These are phyloP conservation scores for Iris pallida DNA, from an alignment of 116 monocot species.

Conservation along the genomic window DNA sequence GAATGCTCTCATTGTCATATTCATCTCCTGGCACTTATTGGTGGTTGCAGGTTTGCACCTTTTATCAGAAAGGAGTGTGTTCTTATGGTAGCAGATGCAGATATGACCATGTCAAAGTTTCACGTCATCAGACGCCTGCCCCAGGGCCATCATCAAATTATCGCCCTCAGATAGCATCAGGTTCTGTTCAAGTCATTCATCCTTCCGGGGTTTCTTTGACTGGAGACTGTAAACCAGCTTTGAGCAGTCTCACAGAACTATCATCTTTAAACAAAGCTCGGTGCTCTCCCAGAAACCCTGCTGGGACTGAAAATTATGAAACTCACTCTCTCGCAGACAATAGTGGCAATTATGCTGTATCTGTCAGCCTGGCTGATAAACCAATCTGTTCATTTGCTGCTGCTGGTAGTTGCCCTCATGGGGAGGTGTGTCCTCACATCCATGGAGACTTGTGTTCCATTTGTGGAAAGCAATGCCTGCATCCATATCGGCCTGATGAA, in stretches of 20 bases:
- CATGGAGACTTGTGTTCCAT: constrained; percentile 76
- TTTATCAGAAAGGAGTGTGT: constrained; percentile 90
- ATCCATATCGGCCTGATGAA: constrained; percentile 77
- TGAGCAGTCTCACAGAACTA: constrained; percentile 3
- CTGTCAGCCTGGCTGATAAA: constrained; percentile 36
- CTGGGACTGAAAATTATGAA: constrained; percentile 28
- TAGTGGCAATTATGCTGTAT: constrained; percentile 3
- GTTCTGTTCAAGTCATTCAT: constrained; percentile 17
- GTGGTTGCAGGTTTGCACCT: constrained; percentile 64
- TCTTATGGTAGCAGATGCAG: constrained; percentile 87
- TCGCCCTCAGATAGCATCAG: constrained; percentile 14
- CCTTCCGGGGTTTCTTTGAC: constrained; percentile 21
- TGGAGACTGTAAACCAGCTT: constrained; percentile 9
- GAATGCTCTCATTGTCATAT: neutral
- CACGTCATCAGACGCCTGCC: constrained; percentile 32
- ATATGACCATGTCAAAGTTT: constrained; percentile 81
- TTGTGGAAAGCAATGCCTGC: constrained; percentile 82
- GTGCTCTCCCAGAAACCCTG: constrained; percentile 16
- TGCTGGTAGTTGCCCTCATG: constrained; percentile 70
- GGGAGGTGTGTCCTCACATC: constrained; percentile 61
- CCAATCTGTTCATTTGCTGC: constrained; percentile 91
- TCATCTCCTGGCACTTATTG: constrained; percentile 2
- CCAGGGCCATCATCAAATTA: constrained; percentile 31
- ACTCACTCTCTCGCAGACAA: constrained; percentile 6
- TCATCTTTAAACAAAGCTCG: constrained; percentile 24